These are phyloP conservation scores for Rubroboletus pulcherrimus DNA, from an alignment of 768 basidiomycete species.

Conservation along the genomic window DNA sequence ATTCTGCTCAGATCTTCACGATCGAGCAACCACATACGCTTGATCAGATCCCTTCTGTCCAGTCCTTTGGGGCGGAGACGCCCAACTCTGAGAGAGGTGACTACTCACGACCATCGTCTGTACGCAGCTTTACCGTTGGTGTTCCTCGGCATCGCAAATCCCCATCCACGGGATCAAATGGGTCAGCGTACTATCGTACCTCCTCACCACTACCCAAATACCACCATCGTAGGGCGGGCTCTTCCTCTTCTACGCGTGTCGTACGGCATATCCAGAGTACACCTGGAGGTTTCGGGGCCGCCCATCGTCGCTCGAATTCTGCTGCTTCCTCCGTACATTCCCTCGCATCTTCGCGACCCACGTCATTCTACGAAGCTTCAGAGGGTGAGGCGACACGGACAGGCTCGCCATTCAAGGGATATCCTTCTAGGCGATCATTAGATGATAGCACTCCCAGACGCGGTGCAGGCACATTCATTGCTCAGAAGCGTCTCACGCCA, in stretches of 20 bases:
- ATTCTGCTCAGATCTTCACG: slow-evolving; percentile 43
- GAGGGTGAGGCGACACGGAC: slow-evolving; percentile 65
- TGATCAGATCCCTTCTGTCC: slow-evolving; percentile 54
- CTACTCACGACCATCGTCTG: slow-evolving; percentile 73
- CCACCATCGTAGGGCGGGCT: slow-evolving; percentile 74
- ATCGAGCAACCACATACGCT: slow-evolving; percentile 53
- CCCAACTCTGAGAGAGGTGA: slow-evolving; percentile 86
- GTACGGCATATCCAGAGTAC: slow-evolving; percentile 58
- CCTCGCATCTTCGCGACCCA: slow-evolving; percentile 68
- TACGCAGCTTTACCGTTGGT: slow-evolving; percentile 69
- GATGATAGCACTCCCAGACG: slow-evolving; percentile 45
- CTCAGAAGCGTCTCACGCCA: slow-evolving; percentile 76
- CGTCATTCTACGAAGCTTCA: slow-evolving; percentile 73
- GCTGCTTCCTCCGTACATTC: slow-evolving; percentile 77
- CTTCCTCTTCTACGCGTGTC: slow-evolving; percentile 79
- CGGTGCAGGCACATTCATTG: slow-evolving; percentile 62
- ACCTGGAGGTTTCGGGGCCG: slow-evolving; percentile 34
- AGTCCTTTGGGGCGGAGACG: slow-evolving; percentile 76
- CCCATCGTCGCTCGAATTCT: slow-evolving; percentile 72
- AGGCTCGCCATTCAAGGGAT: slow-evolving; percentile 58
- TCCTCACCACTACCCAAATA: slow-evolving; percentile 74
- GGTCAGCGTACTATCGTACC: slow-evolving; percentile 60
- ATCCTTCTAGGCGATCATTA: slow-evolving; percentile 42
- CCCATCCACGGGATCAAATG: slow-evolving; percentile 72
- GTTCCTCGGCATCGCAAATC: slow-evolving; percentile 63